Percentiles rank a stretch among this genome's conserved stretches.
These are phyloP conservation scores for Trichoderma hamatum DNA, from an alignment of 2,329 filamentous ascomycete genomes.

Conservation along the genomic window DNA sequence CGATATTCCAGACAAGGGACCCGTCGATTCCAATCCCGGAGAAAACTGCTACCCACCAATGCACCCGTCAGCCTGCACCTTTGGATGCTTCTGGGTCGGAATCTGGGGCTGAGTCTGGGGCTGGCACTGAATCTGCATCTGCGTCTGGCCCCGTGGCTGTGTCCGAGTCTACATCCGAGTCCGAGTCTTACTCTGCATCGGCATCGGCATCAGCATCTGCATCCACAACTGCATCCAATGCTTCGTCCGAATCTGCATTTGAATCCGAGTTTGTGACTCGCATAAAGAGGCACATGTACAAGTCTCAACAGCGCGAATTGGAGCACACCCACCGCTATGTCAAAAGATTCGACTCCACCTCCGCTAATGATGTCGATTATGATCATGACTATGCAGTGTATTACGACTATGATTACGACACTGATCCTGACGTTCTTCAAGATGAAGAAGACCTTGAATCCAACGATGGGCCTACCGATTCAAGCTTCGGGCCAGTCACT, in stretches of 20 bases:
- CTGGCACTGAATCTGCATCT: not conserved
- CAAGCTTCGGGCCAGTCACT: no score
- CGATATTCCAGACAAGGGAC: not conserved
- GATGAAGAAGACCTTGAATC: not conserved
- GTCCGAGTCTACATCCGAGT: not conserved
- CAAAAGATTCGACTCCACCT: not conserved
- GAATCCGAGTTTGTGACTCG: not conserved
- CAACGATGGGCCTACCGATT: no score
- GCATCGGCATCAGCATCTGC: not conserved
- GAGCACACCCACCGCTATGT: not conserved
- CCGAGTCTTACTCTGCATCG: not conserved
- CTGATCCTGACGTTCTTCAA: not conserved
- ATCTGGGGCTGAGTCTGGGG: not conserved
- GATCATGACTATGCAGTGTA: constrained; percentile 12
- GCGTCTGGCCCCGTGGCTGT: not conserved
- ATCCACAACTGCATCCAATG: not conserved
- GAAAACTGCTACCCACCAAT: not conserved
- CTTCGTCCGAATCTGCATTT: not conserved
- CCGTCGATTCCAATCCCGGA: not conserved
- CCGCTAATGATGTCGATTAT: not conserved
- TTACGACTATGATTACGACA: not conserved
- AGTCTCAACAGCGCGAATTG: not conserved
- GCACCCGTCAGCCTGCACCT: not conserved
- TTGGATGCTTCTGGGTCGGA: not conserved
- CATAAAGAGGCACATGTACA: not conserved